phyloP scores from a whole-genome alignment of 129 eudicot species.

The Smallanthus sonchifolius region DNA sequence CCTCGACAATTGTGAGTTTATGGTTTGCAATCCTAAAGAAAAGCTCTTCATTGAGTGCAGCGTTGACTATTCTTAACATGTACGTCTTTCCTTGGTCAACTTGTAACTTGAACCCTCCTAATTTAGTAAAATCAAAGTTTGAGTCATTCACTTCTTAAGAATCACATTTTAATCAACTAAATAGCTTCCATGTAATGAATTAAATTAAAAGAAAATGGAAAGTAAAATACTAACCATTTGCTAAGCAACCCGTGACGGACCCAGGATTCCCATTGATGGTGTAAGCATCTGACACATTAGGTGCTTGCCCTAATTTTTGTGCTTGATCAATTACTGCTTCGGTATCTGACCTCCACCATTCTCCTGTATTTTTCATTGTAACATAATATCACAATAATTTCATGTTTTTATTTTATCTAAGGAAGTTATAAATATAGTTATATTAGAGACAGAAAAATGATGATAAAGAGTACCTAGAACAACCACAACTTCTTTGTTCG shows the following conservation, averaged over 20 bases:
- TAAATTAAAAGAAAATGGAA: neutral
- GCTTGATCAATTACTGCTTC: constrained; percentile 74
- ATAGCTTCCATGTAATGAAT: neutral
- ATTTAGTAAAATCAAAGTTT: neutral
- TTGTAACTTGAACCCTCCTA: constrained; percentile 50
- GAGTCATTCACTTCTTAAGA: neutral
- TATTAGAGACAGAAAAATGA: no score
- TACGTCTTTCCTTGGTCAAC: constrained; percentile 61
- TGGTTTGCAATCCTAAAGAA: constrained; percentile 40
- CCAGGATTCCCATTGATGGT: constrained; percentile 83
- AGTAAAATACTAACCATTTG: constrained; percentile 30
- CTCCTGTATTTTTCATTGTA: constrained; percentile 36
- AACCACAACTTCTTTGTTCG: constrained; percentile 50
- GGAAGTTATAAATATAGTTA: neutral
- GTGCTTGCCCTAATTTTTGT: constrained; percentile 51
- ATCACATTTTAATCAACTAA: neutral
- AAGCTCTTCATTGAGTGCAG: constrained; percentile 80
- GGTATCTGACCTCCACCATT: constrained; percentile 94
- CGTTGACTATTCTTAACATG: constrained; percentile 59
- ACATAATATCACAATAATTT: neutral
- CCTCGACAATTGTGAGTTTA: no score
- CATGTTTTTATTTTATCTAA: neutral
- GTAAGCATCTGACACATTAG: constrained; percentile 82
- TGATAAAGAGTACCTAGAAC: constrained; percentile 41
- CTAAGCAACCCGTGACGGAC: constrained; percentile 39